Base-by-base conservation (phyloP, 148 eudicot genomes). In the Talinum fruticosum region DNA sequence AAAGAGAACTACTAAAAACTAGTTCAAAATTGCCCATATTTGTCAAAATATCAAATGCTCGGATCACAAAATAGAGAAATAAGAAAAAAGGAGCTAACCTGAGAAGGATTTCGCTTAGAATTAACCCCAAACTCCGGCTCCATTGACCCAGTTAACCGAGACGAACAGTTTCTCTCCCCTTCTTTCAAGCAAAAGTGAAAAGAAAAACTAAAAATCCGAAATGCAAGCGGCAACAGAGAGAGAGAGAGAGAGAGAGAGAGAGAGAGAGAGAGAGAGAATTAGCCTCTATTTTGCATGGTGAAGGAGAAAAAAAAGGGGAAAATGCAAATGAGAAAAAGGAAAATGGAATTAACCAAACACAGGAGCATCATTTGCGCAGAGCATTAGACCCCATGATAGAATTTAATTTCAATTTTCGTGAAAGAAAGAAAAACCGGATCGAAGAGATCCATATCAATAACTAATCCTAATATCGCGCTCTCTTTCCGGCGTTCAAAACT, bases 101-200 rank as follows among this genome's bases (percentile, higher is more conserved):
- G 84, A 33, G 83, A 79, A 79, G 76, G 81, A 37, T 51, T 82
- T 29, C 38, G 69, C 49, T 81, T 64, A 33, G 86, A 47, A 37
- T 82, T 79, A 76, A 77, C 19, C 45, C 84, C 88, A 76, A 81
- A 72, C 35, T 77, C 82, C 79, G n/a, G n/a, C n/a, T 86, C 86
- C 88, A 86, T 86, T 72, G 75, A 30, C 74, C 77, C 75, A 14
- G 59, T 24, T 38, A 75, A 26, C 54, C 47, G 18, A 18, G 45
- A 28, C 61, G 3, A 19, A 54, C 30, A 36, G 12, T 53, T 70
- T 38, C 67, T 44, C 33, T 71, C 49, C 68, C 35, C 68, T 69
- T 32, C 70, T 66, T 47, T 28, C 64, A 19, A 26, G 32, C 29
- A 19, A 10, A 73, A 73, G 34, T 10, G 16, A 23, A 49, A 24